A percentile compares a stretch with the other conserved stretches of the same genome.
Conservation (phyloP, 495 filamentous ascomycete genomes). For the Astrothelium subdiscretum region DNA sequence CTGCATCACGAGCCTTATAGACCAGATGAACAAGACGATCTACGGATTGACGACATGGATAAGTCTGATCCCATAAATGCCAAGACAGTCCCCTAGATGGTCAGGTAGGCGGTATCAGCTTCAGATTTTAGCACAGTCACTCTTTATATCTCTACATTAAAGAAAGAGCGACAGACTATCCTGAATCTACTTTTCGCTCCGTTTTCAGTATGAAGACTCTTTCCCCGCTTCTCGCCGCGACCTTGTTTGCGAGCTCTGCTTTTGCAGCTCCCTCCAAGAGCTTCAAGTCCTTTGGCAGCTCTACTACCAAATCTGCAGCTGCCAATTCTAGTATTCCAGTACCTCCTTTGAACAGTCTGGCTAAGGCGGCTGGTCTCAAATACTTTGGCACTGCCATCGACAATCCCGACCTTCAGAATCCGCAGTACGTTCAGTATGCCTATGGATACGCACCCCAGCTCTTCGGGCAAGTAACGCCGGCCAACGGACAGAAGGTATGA, state of each 20-base stretch:
- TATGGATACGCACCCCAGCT: constrained; percentile 18
- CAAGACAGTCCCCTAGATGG: background rate
- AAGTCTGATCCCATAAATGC: background rate
- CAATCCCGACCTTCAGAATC: constrained; percentile 25
- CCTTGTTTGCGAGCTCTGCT: background rate
- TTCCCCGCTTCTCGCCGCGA: background rate
- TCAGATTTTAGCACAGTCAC: background rate
- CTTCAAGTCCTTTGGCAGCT: background rate
- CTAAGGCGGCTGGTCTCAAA: constrained; percentile 31
- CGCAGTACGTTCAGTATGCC: background rate
- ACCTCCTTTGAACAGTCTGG: constrained; percentile 20
- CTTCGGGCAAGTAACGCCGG: constrained; percentile 43
- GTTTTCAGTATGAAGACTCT: background rate
- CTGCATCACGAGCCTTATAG: background rate
- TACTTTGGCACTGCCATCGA: constrained; percentile 43
- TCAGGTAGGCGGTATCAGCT: background rate
- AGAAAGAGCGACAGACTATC: background rate
- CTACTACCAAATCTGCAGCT: background rate
- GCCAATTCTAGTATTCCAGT: background rate
- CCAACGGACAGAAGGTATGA: constrained; percentile 39
- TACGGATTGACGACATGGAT: background rate
- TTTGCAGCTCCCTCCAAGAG: background rate
- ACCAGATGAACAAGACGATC: background rate
- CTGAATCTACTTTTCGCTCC: background rate
- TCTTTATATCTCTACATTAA: background rate